phyloP scores from a whole-genome alignment of 176 grass and related monocot genomes.

The Juncus inflexus region DNA sequence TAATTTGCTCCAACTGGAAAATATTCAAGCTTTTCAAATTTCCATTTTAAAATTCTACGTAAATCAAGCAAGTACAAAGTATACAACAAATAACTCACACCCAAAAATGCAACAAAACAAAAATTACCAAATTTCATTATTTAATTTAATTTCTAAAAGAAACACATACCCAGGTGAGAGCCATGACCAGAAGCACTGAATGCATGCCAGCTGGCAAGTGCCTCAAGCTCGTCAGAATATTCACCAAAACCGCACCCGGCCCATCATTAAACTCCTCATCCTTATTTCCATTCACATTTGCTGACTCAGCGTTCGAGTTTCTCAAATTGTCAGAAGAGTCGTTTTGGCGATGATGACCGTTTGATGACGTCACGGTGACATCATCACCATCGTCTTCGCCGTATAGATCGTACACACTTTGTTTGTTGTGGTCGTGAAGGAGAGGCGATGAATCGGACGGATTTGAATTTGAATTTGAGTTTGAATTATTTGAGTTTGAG shows the following conservation, averaged over 20 bases:
- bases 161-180: constrained; percentile 87
- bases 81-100: no score
- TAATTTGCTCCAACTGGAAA: no score
- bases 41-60: no score
- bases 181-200: constrained; percentile 95
- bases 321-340: constrained; percentile 29
- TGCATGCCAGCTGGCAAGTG: constrained; percentile 89
- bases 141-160: no score
- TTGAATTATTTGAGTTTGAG: constrained; percentile 17
- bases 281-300: constrained; percentile 32
- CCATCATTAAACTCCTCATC: constrained; percentile 71
- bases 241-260: constrained; percentile 84
- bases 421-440: constrained; percentile 47
- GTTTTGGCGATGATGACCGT: constrained; percentile 25
- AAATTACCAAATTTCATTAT: not conserved
- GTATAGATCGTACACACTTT: constrained; percentile 36
- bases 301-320: constrained; percentile 24
- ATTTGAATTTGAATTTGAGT: not conserved
- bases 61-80: no score
- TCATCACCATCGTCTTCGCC: constrained; percentile 32
- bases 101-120: not conserved
- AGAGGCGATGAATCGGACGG: constrained; percentile 89
- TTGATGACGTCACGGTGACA: constrained; percentile 17
- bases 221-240: constrained; percentile 94
- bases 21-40: no score